Conservation (phyloP, 441 rosid genomes). For the Populus hybrid region DNA sequence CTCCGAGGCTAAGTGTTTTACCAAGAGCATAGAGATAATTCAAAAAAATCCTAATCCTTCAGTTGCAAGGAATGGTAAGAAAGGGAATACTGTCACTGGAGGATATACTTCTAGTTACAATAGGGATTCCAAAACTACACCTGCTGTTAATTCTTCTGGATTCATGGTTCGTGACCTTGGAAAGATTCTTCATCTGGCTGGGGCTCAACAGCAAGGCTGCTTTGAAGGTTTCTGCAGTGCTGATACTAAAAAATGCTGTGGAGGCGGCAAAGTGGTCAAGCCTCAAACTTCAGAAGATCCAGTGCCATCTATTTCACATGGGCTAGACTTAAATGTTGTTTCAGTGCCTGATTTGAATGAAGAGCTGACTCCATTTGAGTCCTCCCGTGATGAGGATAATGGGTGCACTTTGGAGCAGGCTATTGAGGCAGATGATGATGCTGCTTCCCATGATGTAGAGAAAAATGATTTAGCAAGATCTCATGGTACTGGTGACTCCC, state of each 20-base stretch:
- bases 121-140: slow-evolving; percentile 30
- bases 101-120: slow-evolving; percentile 43
- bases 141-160: slow-evolving; percentile 41
- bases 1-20: slow-evolving; percentile 86
- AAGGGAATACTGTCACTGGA: slow-evolving; percentile 31
- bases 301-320: slow-evolving; percentile 48
- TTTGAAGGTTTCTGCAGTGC: slow-evolving; percentile 65
- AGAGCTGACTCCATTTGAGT: slow-evolving; percentile 76
- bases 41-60: slow-evolving; percentile 38
- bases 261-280: slow-evolving; percentile 33
- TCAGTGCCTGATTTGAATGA: slow-evolving; percentile 93
- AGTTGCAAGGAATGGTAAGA: slow-evolving; percentile 28
- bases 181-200: slow-evolving; percentile 56
- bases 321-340: slow-evolving; percentile 75
- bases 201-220: slow-evolving; percentile 75
- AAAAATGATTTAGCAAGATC: slow-evolving; percentile 58
- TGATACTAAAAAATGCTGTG: slow-evolving; percentile 58
- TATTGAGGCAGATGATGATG: slow-evolving; percentile 73
- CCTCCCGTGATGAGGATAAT: slow-evolving; percentile 85
- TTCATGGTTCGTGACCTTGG: slow-evolving; percentile 80
- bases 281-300: slow-evolving; percentile 37
- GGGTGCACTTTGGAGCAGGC: slow-evolving; percentile 63
- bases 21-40: slow-evolving; percentile 74
- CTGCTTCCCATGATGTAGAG: slow-evolving; percentile 63
- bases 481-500: slow-evolving; percentile 61